These are phyloP conservation scores for Penicillium thymicola DNA, from an alignment of 2,329 filamentous ascomycete species.

Conservation along the genomic window DNA sequence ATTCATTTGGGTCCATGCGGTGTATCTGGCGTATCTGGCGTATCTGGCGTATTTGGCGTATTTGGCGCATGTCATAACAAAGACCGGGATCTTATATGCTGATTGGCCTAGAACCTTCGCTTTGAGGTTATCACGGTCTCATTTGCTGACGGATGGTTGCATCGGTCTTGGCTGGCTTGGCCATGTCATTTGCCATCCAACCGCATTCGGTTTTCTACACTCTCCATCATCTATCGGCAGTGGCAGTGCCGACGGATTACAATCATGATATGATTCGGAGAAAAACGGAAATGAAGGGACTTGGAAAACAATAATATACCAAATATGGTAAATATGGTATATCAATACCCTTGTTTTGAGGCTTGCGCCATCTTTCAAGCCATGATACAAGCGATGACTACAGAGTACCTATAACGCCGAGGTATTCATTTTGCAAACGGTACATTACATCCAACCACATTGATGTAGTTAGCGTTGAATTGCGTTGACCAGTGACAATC, in stretches of 20 bases:
- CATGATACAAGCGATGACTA: conserved; percentile 2
- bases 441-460: background rate
- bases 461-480: background rate
- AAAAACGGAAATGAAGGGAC: background rate
- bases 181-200: background rate
- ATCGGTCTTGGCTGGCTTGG: conserved; percentile 2
- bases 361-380: background rate
- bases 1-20: background rate
- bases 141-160: background rate
- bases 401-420: background rate
- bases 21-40: background rate
- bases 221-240: background rate
- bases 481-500: conserved; percentile 6
- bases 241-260: background rate
- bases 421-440: background rate
- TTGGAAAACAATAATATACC: background rate
- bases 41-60: background rate
- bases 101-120: background rate
- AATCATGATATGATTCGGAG: background rate
- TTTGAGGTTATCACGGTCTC: background rate
- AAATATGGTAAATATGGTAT: background rate
- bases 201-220: background rate
- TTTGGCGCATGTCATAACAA: conserved; percentile 7
- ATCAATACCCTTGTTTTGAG: background rate
- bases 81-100: background rate